These are phyloP conservation scores for Mycosarcoma mackinlayi DNA, from an alignment of 1,284 basidiomycete species.

Conservation along the genomic window DNA sequence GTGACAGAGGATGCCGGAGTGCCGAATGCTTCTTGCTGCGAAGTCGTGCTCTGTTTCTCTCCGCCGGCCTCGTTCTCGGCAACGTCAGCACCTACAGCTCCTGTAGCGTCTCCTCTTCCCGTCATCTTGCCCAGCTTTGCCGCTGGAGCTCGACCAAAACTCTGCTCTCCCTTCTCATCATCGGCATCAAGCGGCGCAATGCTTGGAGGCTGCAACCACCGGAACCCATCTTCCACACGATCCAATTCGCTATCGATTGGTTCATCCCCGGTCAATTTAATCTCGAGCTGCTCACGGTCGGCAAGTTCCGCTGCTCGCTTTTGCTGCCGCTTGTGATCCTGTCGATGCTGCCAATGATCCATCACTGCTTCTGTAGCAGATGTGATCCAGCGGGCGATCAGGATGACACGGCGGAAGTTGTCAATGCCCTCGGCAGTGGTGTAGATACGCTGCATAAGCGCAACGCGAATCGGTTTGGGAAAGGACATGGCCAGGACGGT, in stretches of 20 bases:
- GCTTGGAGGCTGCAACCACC: slow-evolving; percentile 32
- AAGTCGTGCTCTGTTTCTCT: background rate
- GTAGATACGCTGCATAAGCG: slow-evolving; percentile 49
- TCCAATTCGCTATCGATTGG: slow-evolving; percentile 18
- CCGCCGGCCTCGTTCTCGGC: slow-evolving; percentile 14
- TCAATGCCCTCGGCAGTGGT: slow-evolving; percentile 42
- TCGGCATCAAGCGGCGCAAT: slow-evolving; percentile 23
- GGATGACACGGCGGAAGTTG: slow-evolving; percentile 41
- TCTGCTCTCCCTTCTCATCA: slow-evolving; percentile 4
- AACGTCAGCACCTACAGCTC: slow-evolving; percentile 30
- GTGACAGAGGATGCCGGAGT: background rate
- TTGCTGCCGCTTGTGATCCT: background rate
- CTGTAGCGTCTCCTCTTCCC: slow-evolving; percentile 27
- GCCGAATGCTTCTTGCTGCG: background rate
- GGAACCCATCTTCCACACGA: slow-evolving; percentile 5
- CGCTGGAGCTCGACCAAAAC: slow-evolving; percentile 3
- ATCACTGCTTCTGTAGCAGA: slow-evolving; percentile 32
- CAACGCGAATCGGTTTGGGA: slow-evolving; percentile 22
- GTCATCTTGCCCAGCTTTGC: slow-evolving; percentile 33
- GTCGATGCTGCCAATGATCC: slow-evolving; percentile 37
- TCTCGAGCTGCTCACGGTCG: slow-evolving; percentile 5
- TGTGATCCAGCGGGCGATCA: slow-evolving; percentile 42
- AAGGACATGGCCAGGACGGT: slow-evolving; percentile 26
- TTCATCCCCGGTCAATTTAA: slow-evolving; percentile 26
- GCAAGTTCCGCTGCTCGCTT: background rate